phyloP scores from a whole-genome alignment of 2,329 filamentous ascomycete genomes.

The Huntiella moniliformis region DNA sequence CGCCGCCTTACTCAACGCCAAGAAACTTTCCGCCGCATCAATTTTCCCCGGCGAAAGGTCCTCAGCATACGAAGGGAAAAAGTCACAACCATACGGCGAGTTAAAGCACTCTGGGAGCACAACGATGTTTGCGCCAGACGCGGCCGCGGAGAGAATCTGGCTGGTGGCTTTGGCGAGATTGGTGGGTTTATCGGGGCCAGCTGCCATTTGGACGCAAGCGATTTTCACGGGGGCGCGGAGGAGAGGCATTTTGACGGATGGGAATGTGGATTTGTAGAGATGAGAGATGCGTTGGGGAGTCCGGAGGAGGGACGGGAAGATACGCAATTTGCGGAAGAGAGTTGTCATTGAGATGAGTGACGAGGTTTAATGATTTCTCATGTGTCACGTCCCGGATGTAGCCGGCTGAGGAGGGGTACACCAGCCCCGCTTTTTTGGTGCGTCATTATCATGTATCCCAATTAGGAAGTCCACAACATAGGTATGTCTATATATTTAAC shows the following conservation, averaged over 20 bases:
- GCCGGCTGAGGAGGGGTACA: too few relatives aligned
- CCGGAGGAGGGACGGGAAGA: background rate
- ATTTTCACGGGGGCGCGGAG: constrained; percentile 64
- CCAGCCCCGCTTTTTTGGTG: too few relatives aligned
- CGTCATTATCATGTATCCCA: too few relatives aligned
- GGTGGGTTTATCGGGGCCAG: constrained; percentile 61
- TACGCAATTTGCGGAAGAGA: constrained; percentile 2
- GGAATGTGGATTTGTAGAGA: constrained; percentile 10
- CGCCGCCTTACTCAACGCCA: constrained; percentile 65
- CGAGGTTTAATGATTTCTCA: too few relatives aligned
- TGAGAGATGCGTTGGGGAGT: background rate
- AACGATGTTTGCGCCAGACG: constrained; percentile 61
- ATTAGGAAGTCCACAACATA: too few relatives aligned
- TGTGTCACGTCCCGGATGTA: too few relatives aligned
- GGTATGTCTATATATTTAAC: too few relatives aligned
- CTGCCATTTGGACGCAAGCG: constrained; percentile 63
- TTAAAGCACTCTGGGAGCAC: constrained; percentile 98
- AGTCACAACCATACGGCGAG: constrained; percentile 79
- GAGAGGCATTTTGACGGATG: constrained; percentile 20
- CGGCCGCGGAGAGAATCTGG: constrained; percentile 67
- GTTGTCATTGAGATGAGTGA: background rate
- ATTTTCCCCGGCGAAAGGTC: constrained; percentile 54
- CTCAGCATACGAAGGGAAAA: constrained; percentile 86
- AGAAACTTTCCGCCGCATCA: constrained; percentile 62
- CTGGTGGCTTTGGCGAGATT: constrained; percentile 68